phyloP scores from a whole-genome alignment of 139 green algal species.

The Astrephomene gubernaculifera region DNA sequence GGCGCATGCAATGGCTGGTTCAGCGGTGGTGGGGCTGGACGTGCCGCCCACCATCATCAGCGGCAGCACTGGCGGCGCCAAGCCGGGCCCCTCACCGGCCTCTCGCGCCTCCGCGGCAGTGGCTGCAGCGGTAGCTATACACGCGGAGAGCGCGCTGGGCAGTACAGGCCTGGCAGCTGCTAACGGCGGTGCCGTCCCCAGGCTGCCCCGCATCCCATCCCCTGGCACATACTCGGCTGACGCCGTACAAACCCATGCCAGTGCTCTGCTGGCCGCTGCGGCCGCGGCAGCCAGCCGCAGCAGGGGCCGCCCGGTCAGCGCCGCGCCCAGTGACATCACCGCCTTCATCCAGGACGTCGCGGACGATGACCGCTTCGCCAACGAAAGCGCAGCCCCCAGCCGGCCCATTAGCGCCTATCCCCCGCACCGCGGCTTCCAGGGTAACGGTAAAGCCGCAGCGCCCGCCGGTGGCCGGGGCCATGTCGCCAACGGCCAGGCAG shows the following conservation, averaged over 20 bases:
- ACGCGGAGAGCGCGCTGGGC: not conserved
- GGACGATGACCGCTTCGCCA: slow-evolving; percentile 39
- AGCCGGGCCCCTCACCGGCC: not conserved
- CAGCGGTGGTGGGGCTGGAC: not conserved
- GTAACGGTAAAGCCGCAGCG: not conserved
- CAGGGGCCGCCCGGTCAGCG: slow-evolving; percentile 13
- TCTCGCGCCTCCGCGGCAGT: not conserved
- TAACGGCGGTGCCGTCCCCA: not conserved
- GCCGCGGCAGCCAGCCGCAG: not conserved
- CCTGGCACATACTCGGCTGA: slow-evolving; percentile 16
- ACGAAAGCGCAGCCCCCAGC: not conserved
- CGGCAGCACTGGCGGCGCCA: not conserved
- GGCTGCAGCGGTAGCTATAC: not conserved
- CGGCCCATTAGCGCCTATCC: slow-evolving; percentile 37
- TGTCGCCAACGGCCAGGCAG: not conserved
- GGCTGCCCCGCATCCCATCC: slow-evolving; percentile 39
- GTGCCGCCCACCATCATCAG: not conserved
- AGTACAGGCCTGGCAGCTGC: not conserved
- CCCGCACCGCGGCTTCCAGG: not conserved
- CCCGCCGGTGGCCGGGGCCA: not conserved
- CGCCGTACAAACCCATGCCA: too few relatives aligned
- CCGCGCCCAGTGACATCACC: not conserved
- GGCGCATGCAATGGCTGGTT: not conserved
- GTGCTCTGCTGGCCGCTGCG: slow-evolving; percentile 3
- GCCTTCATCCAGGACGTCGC: slow-evolving; percentile 45